A percentile compares a stretch with the other conserved stretches of the same genome.
Conservation (phyloP, 208 protist genomes). For the Balamuthia mandrillaris region DNA sequence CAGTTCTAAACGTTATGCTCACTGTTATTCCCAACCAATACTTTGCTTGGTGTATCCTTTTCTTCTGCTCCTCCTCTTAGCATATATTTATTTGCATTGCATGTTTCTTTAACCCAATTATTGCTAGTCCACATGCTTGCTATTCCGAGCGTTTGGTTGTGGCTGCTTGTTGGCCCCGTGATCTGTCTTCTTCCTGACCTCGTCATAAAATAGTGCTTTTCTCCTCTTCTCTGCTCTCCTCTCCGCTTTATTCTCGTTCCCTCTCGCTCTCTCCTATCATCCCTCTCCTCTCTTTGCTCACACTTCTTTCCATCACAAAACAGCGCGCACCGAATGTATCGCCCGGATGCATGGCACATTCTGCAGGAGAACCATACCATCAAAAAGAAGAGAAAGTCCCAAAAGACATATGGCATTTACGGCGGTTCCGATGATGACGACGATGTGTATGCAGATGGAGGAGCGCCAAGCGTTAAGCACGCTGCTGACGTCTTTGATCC, state of each 20-base stretch:
- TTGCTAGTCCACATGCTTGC: neutral
- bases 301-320: neutral
- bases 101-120: too few relatives aligned
- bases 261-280: neutral
- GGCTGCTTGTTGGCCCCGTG: neutral
- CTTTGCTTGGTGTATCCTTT: neutral
- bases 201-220: too few relatives aligned
- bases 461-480: too few relatives aligned
- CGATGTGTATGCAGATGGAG: too few relatives aligned
- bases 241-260: neutral
- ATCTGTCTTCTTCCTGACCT: neutral
- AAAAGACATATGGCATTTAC: neutral
- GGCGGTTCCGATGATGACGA: neutral
- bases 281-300: neutral
- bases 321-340: neutral
- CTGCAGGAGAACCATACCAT: neutral
- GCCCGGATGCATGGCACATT: conserved; percentile 3
- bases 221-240: neutral
- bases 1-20: neutral
- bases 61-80: neutral
- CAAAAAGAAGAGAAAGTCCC: neutral
- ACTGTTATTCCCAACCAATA: neutral
- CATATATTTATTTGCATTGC: neutral
- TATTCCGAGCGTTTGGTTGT: neutral
- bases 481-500: too few relatives aligned